Evolutionary conservation across 2,329 filamentous ascomycete genomes (phyloP).

Genomic region (Nothopassalora personata): DNA sequence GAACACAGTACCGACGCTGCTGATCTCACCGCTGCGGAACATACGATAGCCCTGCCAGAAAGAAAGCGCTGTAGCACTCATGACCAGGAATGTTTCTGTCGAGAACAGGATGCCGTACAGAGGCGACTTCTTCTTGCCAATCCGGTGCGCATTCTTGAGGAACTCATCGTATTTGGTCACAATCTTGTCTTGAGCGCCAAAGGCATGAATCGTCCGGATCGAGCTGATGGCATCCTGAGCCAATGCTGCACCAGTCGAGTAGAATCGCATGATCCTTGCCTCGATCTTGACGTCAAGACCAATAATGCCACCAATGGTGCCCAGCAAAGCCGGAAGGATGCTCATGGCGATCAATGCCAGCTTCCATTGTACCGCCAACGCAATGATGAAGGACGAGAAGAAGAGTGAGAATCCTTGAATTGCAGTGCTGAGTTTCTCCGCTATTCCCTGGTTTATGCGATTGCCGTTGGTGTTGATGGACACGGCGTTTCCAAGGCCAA

Average conservation of each 20-base stretch:
- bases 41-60: constrained; percentile 44
- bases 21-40: constrained; percentile 31
- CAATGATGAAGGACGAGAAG: constrained; percentile 38
- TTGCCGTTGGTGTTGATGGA: constrained; percentile 31
- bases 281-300: constrained; percentile 36
- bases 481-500: constrained; percentile 44
- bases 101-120: constrained; percentile 33
- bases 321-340: constrained; percentile 43
- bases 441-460: constrained; percentile 37
- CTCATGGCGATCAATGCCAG: constrained; percentile 43
- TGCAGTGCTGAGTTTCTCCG: constrained; percentile 36
- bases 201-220: constrained; percentile 47
- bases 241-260: constrained; percentile 41
- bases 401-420: constrained; percentile 36
- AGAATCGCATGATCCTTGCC: constrained; percentile 32
- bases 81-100: constrained; percentile 38
- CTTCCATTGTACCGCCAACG: constrained; percentile 40
- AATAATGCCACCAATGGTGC: constrained; percentile 31
- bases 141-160: constrained; percentile 39
- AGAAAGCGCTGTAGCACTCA: constrained; percentile 35
- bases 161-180: constrained; percentile 40
- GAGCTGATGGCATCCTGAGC: constrained; percentile 49
- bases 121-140: constrained; percentile 42
- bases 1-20: constrained; percentile 32
- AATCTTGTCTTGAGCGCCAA: constrained; percentile 43